A percentile compares a stretch with the other conserved stretches of the same genome.
phyloP scores from a whole-genome alignment of 257 asterid species.

The Salvia miltiorrhiza region DNA sequence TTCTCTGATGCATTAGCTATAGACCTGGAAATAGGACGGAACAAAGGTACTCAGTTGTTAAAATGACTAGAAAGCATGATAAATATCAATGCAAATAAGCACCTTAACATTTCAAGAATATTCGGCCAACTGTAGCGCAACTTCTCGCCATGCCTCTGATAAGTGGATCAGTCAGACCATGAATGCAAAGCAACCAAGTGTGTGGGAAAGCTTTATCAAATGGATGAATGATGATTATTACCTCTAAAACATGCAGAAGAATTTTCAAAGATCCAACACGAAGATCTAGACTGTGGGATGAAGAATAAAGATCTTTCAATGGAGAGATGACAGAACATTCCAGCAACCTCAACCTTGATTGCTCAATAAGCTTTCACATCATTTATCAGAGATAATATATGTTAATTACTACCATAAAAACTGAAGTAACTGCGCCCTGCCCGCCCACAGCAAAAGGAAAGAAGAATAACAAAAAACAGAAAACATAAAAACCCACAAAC shows the following conservation, averaged over 20 bases:
- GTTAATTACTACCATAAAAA: slow-evolving; percentile 17
- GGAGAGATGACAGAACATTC: slow-evolving; percentile 91
- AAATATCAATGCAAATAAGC: slow-evolving; percentile 4
- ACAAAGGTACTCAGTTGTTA: slow-evolving; percentile 17
- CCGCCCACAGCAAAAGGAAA: not conserved
- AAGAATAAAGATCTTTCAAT: slow-evolving; percentile 63
- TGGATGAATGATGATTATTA: slow-evolving; percentile 26
- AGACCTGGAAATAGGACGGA: slow-evolving; percentile 55
- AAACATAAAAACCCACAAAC: not conserved
- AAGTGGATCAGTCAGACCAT: slow-evolving; percentile 30
- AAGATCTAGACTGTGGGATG: slow-evolving; percentile 66
- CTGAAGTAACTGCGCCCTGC: slow-evolving; percentile 1
- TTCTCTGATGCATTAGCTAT: slow-evolving; percentile 85
- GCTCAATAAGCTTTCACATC: slow-evolving; percentile 41
- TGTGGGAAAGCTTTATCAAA: slow-evolving; percentile 7
- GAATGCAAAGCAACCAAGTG: slow-evolving; percentile 6
- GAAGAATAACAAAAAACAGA: not conserved
- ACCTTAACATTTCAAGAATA: slow-evolving; percentile 89
- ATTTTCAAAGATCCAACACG: slow-evolving; percentile 85
- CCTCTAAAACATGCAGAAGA: slow-evolving; percentile 96
- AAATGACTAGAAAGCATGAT: slow-evolving; percentile 21
- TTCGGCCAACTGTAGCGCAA: slow-evolving; percentile 84
- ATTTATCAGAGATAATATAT: slow-evolving; percentile 21
- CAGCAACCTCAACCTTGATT: slow-evolving; percentile 61
- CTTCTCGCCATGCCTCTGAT: slow-evolving; percentile 97